Base-by-base conservation (phyloP, 257 asterid genomes). In the Fraxinus anomala region DNA sequence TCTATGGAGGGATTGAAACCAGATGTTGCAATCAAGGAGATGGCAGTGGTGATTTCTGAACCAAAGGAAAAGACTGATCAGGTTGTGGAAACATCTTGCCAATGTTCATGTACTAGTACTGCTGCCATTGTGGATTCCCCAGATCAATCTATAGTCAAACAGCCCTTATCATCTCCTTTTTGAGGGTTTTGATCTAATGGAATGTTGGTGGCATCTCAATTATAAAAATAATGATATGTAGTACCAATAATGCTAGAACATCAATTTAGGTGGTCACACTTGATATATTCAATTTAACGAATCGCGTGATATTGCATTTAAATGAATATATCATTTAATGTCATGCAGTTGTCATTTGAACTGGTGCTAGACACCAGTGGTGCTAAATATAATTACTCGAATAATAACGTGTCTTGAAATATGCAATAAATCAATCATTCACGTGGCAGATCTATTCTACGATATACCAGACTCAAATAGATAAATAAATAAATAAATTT, bases 151-250 rank as follows among this genome's bases (percentile, higher is more conserved):
- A 72, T 74, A 47, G 84, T 84, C 6, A 89, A 93, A 76, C 92
- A 89, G 82, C 96, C 97, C 24, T 80, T 86, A 26, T 89, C 97
- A 28, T 92, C 97, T 69, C 94, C 94, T 34, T 93, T 93, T 81
- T 93, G 80, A 90, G 61, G 7, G 24, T 11, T 13, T 33, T 33
- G 36, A 33, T 33, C 36, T 33, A 33, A 4, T 33, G 36, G 36
- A 33, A 33, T 33, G 36, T 33, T 31, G 3, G 34, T 31, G 34
- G 3, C 3, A 31, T 31, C 34, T 3, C 34, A 31, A 31, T 31
- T 31, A 31, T 31, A 31, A 31, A 0, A 31, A 3, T 31, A 3
- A 30, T 30, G 3, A 30, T 30, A 30, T 26, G 0, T 26, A 26
- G 28, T 26, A 26, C 28, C 28, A 26, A 1, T 26, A 26, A 26